These are phyloP conservation scores for Zygoascus ofunaensis DNA, from an alignment of 805 yeast genomes.

Conservation along the genomic window DNA sequence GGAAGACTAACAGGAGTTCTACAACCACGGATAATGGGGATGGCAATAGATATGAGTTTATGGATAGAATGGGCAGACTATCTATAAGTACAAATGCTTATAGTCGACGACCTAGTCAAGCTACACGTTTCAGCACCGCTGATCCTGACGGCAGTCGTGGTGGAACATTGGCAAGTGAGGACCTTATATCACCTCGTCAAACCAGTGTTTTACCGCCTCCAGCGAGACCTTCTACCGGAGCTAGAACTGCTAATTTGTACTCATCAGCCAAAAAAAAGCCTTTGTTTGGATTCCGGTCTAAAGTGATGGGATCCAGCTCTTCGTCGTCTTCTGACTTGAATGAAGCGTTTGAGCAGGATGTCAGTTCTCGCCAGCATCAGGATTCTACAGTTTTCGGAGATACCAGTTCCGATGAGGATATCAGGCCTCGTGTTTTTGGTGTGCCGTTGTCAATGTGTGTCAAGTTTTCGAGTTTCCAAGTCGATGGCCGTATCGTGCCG, in stretches of 20 bases:
- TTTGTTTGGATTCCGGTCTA: not conserved
- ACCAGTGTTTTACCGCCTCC: too few species aligned
- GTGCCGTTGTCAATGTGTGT: constrained; percentile 47
- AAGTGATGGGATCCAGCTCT: not conserved
- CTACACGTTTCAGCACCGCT: not conserved
- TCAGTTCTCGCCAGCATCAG: not conserved
- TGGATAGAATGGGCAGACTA: not conserved
- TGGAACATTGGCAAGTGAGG: too few species aligned
- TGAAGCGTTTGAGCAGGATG: not conserved
- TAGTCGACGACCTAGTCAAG: not conserved
- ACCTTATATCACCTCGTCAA: too few species aligned
- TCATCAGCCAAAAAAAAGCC: not conserved
- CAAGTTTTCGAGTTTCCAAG: constrained; percentile 40
- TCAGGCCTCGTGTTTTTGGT: constrained; percentile 43
- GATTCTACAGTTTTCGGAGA: not conserved
- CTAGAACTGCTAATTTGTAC: too few species aligned
- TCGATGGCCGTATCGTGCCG: constrained; percentile 48
- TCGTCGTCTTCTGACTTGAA: constrained; percentile 1
- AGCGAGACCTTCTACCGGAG: too few species aligned
- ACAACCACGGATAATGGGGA: not conserved
- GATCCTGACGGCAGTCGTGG: too few species aligned
- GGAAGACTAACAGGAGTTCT: not conserved
- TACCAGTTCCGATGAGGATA: not conserved
- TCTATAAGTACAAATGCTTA: not conserved
- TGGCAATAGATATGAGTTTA: not conserved